A percentile compares a stretch with the other conserved stretches of the same genome.
Evolutionary conservation across 192 early-diverging fungal genomes (phyloP).

Genomic region (Coemansia sp.): DNA sequence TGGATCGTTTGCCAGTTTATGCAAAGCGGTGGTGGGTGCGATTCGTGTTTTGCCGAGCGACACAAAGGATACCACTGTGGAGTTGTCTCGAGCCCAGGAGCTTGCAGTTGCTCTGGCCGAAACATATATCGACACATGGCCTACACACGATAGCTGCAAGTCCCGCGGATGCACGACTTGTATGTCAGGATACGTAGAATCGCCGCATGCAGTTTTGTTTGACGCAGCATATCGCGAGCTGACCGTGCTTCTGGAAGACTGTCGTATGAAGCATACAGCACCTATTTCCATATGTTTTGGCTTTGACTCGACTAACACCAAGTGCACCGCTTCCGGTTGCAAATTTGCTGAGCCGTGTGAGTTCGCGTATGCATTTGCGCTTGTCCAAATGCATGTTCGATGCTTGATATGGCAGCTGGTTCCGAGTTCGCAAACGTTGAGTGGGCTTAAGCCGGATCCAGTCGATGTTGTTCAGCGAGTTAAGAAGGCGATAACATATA

Average conservation of each 20-base stretch:
- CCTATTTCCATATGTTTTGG: too few species aligned
- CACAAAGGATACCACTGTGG: background rate
- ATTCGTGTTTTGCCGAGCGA: background rate
- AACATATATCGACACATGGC: background rate
- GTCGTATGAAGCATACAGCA: background rate
- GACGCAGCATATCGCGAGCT: background rate
- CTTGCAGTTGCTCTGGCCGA: background rate
- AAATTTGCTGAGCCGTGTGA: background rate
- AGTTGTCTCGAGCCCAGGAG: background rate
- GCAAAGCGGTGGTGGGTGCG: slow-evolving; percentile 1
- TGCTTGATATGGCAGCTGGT: background rate
- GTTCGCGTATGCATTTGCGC: background rate
- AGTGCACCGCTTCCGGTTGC: background rate
- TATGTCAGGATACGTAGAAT: background rate
- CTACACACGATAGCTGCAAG: background rate
- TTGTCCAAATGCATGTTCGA: background rate
- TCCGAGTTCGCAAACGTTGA: background rate
- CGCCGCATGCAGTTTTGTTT: background rate
- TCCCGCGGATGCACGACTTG: background rate
- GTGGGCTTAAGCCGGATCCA: background rate
- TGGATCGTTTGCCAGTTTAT: slow-evolving; percentile 15
- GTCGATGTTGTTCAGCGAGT: background rate
- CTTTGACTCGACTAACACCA: too few species aligned
- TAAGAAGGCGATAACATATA: background rate
- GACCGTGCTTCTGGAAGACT: background rate